These are phyloP conservation scores for Axilococcus clingmanii DNA, from an alignment of 139 green algal genomes.

Conservation along the genomic window DNA sequence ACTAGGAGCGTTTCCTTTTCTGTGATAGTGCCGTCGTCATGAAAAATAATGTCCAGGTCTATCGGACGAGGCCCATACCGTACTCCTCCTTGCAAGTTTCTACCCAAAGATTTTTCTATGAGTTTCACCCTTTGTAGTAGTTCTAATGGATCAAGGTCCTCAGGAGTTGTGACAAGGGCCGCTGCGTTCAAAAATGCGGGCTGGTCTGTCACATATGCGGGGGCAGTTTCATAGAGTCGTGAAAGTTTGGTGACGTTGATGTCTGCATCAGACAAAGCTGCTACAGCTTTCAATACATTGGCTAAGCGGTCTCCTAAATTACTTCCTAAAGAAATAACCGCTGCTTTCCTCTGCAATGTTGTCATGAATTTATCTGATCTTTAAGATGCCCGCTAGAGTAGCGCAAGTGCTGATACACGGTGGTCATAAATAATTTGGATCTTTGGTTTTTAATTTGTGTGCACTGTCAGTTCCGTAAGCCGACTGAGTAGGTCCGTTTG, in stretches of 20 bases:
- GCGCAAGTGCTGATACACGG: no score
- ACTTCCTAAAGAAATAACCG: no score
- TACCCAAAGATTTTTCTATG: constrained; percentile 60
- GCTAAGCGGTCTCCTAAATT: no score
- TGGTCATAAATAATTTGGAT: no score
- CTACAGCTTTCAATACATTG: no score
- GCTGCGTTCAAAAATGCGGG: constrained; percentile 81
- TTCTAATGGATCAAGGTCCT: constrained; percentile 37
- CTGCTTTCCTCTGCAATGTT: no score
- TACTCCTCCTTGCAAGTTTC: constrained; percentile 31
- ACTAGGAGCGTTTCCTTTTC: constrained; percentile 43
- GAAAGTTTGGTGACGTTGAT: constrained; percentile 55
- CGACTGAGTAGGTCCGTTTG: no score
- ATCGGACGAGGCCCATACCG: constrained; percentile 79
- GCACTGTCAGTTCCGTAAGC: no score
- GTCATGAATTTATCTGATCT: no score
- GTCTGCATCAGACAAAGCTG: neutral
- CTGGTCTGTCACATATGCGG: constrained; percentile 78
- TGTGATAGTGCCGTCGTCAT: constrained; percentile 34
- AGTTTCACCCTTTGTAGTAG: constrained; percentile 62
- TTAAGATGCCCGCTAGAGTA: no score
- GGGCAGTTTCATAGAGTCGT: constrained; percentile 74
- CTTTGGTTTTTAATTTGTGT: no score
- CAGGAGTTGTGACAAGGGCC: constrained; percentile 49
- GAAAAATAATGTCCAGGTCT: constrained; percentile 96